Base-by-base conservation (phyloP, 345 rosid species). In the Acer campestre region DNA sequence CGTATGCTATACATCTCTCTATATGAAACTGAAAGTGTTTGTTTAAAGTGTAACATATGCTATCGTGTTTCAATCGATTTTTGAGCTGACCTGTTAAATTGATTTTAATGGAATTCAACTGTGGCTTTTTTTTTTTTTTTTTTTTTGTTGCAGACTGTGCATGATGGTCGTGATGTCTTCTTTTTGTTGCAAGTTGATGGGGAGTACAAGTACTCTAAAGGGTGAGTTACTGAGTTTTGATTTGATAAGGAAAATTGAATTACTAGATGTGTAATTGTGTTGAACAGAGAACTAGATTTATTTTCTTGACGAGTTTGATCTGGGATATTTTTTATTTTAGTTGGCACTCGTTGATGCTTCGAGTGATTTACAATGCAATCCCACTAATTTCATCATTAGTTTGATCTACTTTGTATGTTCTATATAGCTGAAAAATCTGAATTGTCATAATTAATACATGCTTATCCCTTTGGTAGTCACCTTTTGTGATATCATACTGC, bases 111-210 rank as follows among this genome's bases (percentile, higher is more conserved):
- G 61, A 22, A 10, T 40, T 27, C 10, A 59, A 22, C 27, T 84
- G 6, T 42, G 29, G 67, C 69, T 56, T 53, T 56, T 53, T 6
- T 73, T 74, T 53, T 6, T 73, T 74, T 53, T 6, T 73, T 74
- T n/a, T n/a, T 53, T 6, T 73, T 74, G 74, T 80, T 78, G 73
- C 83, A 96, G 99, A 93, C 99, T 65, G 71, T 92, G 84, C 99
- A 96, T 74, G 99, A 96, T 80, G 99, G 98, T n/a, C 87, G 76
- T 42, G 85, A 88, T 78, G 82, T 92, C 59, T 96, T 86, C 86
- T 92, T 96, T 83, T 80, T 94, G 88, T 74, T 96, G 85, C 94
- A 90, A 86, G 91, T 94, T 80, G 94, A 91, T 83, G 99, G 99
- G 71, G 82, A 87, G 58, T 94, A 94, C 80, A 94, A 80, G 14